Evolutionary conservation across 352 stramenopile genomes (phyloP).

Genomic region (Phytopythium vexans): DNA sequence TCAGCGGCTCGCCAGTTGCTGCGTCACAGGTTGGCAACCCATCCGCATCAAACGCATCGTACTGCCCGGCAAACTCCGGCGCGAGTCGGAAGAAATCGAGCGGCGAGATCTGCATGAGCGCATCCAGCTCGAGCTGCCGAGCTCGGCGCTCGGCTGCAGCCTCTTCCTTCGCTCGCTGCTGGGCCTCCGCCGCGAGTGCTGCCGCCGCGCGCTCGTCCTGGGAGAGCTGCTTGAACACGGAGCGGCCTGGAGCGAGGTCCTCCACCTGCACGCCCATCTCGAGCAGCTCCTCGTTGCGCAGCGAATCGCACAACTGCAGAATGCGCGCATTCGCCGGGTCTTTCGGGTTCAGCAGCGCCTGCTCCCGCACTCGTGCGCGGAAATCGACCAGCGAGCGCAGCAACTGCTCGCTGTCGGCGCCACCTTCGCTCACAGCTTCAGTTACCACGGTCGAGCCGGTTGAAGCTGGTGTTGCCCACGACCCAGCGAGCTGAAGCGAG

Average conservation of each 20-base stretch:
- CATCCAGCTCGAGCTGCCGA: slow-evolving; percentile 61
- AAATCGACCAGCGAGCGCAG: slow-evolving; percentile 57
- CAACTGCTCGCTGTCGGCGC: slow-evolving; percentile 30
- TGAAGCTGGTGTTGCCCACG: background rate
- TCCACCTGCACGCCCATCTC: slow-evolving; percentile 63
- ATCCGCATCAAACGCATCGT: slow-evolving; percentile 46
- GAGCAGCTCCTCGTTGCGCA: slow-evolving; percentile 58
- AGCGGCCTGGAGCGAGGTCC: slow-evolving; percentile 57
- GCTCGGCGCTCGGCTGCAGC: slow-evolving; percentile 7
- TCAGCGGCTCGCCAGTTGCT: slow-evolving; percentile 27
- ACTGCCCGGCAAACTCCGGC: slow-evolving; percentile 46
- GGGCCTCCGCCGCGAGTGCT: slow-evolving; percentile 5
- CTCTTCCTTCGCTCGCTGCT: slow-evolving; percentile 5
- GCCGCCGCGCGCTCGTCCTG: slow-evolving; percentile 25
- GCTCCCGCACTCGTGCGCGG: slow-evolving; percentile 51
- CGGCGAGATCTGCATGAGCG: slow-evolving; percentile 65
- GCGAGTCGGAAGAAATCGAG: slow-evolving; percentile 43
- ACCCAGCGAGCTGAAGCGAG: background rate
- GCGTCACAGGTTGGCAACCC: slow-evolving; percentile 53
- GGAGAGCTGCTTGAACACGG: slow-evolving; percentile 57
- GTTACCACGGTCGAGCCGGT: background rate
- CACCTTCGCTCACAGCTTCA: background rate
- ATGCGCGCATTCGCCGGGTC: slow-evolving; percentile 36
- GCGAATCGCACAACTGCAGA: slow-evolving; percentile 52
- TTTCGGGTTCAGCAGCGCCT: slow-evolving; percentile 48